Conservation (phyloP, 495 filamentous ascomycete species). For the Bacidia rubella region DNA sequence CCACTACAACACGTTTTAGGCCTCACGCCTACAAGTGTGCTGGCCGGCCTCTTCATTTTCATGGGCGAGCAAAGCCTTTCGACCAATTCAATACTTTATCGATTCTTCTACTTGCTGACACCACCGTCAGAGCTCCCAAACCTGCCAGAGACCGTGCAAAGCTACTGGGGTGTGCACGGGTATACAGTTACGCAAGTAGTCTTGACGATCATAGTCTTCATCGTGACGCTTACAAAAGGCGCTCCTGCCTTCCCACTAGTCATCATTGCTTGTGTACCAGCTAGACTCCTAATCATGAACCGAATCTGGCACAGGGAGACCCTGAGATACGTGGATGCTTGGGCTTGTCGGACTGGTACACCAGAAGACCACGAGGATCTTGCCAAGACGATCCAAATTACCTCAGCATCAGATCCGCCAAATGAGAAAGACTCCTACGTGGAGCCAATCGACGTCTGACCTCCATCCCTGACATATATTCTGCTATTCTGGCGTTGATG, state of each 20-base stretch:
- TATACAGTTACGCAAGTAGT: slow-evolving; percentile 52
- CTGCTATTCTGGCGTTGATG: no score
- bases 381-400: neutral
- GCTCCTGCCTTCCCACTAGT: slow-evolving; percentile 55
- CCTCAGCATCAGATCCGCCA: neutral
- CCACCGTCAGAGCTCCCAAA: slow-evolving; percentile 50
- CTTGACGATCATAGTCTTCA: slow-evolving; percentile 47
- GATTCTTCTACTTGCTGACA: slow-evolving; percentile 49
- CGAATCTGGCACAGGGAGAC: slow-evolving; percentile 47
- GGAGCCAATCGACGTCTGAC: neutral
- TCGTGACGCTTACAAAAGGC: slow-evolving; percentile 48
- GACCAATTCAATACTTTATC: slow-evolving; percentile 53
- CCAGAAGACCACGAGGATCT: slow-evolving; percentile 46
- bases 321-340: slow-evolving; percentile 50
- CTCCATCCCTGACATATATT: no score
- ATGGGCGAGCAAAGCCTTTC: slow-evolving; percentile 62
- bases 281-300: slow-evolving; percentile 50
- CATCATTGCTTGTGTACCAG: slow-evolving; percentile 52
- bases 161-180: slow-evolving; percentile 44
- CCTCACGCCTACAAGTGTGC: slow-evolving; percentile 53
- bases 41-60: slow-evolving; percentile 58
- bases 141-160: slow-evolving; percentile 33
- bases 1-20: slow-evolving; percentile 58
- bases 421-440: neutral
- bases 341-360: slow-evolving; percentile 56